Percentiles rank a stretch among this genome's conserved stretches.
These are phyloP conservation scores for Mycena capillaripes DNA, from an alignment of 768 basidiomycete genomes.

Conservation along the genomic window DNA sequence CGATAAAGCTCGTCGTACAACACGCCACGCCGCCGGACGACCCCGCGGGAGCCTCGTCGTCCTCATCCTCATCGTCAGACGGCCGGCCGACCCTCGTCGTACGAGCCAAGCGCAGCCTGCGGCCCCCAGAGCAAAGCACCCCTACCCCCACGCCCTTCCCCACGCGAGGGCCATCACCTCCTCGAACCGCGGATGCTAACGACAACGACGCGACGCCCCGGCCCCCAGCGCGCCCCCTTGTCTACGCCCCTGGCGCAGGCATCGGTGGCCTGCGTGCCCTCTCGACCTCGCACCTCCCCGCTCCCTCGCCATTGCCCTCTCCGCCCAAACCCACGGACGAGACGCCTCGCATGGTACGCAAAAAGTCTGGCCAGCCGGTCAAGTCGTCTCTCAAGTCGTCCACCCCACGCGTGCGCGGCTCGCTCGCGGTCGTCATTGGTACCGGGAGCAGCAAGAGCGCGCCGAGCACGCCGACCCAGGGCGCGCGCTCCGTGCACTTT, in stretches of 20 bases:
- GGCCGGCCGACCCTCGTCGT: conserved; percentile 51
- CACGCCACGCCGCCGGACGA: conserved; percentile 45
- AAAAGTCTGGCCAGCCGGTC: conserved; percentile 95
- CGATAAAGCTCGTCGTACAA: conserved; percentile 46
- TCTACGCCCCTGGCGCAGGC: conserved; percentile 51
- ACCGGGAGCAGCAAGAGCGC: conserved; percentile 73
- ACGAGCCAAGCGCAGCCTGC: conserved; percentile 54
- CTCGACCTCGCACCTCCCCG: conserved; percentile 49
- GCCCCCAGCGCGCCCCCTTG: conserved; percentile 46
- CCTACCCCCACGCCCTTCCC: conserved; percentile 53
- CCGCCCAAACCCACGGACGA: conserved; percentile 43
- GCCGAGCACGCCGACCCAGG: conserved; percentile 82
- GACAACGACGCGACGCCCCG: conserved; percentile 48
- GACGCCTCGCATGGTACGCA: conserved; percentile 73
- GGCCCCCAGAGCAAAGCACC: conserved; percentile 58
- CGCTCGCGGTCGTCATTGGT: conserved; percentile 66
- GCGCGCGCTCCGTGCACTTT: conserved; percentile 95
- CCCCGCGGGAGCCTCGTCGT: conserved; percentile 52
- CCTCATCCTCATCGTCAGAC: conserved; percentile 54
- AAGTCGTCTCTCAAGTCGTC: conserved; percentile 91
- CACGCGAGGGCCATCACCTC: conserved; percentile 30
- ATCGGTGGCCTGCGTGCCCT: conserved; percentile 47
- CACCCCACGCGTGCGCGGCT: conserved; percentile 63
- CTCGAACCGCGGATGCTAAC: conserved; percentile 25
- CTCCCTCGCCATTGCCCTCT: conserved; percentile 41